phyloP scores from a whole-genome alignment of 805 yeast genomes.

The Lipomyces yamadae region DNA sequence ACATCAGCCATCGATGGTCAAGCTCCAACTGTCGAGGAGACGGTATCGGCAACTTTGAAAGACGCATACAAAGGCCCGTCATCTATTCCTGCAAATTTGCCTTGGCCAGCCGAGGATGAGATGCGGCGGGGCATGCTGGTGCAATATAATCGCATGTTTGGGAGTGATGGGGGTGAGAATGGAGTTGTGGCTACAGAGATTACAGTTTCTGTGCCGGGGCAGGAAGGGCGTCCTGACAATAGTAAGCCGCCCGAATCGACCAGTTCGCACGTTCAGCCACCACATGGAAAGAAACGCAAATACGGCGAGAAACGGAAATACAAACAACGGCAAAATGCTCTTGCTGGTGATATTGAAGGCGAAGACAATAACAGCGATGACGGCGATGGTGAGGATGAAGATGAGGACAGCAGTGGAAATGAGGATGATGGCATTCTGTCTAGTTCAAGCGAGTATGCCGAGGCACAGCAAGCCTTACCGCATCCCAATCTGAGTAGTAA shows the following conservation, averaged over 20 bases:
- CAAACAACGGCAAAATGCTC: background rate
- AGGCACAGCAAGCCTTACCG: slow-evolving; percentile 2
- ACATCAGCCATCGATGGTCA: background rate
- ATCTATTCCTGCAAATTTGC: slow-evolving; percentile 36
- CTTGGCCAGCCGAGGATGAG: slow-evolving; percentile 42
- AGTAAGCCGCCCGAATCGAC: background rate
- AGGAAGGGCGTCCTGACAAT: background rate
- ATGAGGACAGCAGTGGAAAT: slow-evolving; percentile 7
- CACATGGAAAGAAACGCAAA: background rate
- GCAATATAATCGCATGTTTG: slow-evolving; percentile 15
- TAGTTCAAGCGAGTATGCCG: background rate
- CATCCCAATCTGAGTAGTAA: slow-evolving; percentile 20
- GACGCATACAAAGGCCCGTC: slow-evolving; percentile 17
- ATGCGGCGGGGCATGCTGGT: slow-evolving; percentile 36
- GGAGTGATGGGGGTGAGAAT: slow-evolving; percentile 8
- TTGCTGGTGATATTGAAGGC: slow-evolving; percentile 7
- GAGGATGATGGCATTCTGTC: background rate
- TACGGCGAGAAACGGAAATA: background rate
- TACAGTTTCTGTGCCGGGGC: slow-evolving; percentile 12
- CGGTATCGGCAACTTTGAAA: slow-evolving; percentile 17
- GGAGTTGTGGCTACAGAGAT: slow-evolving; percentile 6
- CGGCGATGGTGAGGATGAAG: slow-evolving; percentile 12
- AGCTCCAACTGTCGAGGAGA: slow-evolving; percentile 9
- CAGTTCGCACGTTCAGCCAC: background rate
- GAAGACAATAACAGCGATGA: slow-evolving; percentile 7